Evolutionary conservation across 495 filamentous ascomycete species (phyloP), one percentile per base, ranked within the genome.

Genomic region (Rusavskia elegans): DNA sequence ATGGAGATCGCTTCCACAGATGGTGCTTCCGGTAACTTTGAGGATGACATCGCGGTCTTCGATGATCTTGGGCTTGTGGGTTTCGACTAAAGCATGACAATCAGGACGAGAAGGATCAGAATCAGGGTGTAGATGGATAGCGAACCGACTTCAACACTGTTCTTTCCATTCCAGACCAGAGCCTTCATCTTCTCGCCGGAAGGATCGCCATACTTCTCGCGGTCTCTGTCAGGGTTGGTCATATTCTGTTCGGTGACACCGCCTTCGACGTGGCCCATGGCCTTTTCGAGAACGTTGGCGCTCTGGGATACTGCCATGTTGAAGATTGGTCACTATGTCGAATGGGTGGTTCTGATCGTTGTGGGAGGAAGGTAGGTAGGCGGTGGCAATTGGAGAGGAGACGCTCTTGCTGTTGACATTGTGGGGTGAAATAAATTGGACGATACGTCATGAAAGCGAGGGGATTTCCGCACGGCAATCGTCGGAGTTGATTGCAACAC

Each of bases 1-100:
- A 59, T 95, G 89, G 9, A 95, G 70, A 57, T 96, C 89, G 52
- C 77, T 83, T 3, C 89, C 89, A 67, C 89, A 95, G 52, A 96
- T 80, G 0, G 87, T 95, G 53, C 73, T 82, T 1, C 87, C 87
- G 0, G 89, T 95, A 23, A 95, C 78, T 54, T 80, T 87, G 46
- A 93, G 68, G 56, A 96, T 85, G 14, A 88, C 87, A 62, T 95
- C 89, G 32, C 68, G 66, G 35, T 77, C 71, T 56, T 94, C 85
- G 39, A 86, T 65, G 53, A 93, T 74, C 49, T 67, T 73, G 1
- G 88, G 86, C 57, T 81, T 83, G 0, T 78, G 70, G n/a, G 75
- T 75, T 32, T 85, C 72, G 51, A 80, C 77, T 72, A 35, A 16
- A 11, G 5, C 2, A 7, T 7, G 42, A 14, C 11, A 27, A 21